These are phyloP conservation scores for Kwoniella dejecticola DNA, from an alignment of 768 basidiomycete genomes.

Conservation along the genomic window DNA sequence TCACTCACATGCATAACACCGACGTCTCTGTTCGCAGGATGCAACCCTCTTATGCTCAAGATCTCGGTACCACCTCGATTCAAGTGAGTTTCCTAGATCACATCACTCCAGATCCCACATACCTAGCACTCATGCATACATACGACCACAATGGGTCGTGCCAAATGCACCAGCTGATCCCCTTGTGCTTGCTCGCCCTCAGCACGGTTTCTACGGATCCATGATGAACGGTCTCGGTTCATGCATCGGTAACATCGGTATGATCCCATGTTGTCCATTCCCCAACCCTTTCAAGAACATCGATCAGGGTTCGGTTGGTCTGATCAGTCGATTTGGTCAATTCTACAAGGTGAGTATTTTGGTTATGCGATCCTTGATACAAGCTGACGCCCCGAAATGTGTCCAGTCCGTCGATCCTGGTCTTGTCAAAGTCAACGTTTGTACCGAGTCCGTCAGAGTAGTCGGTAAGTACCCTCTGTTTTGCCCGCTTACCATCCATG, in stretches of 20 bases:
- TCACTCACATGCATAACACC: too few relatives aligned
- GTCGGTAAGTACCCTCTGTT: constrained; percentile 60
- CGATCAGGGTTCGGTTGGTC: constrained; percentile 53
- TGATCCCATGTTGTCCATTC: constrained; percentile 74
- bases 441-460: constrained; percentile 79
- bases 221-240: constrained; percentile 71
- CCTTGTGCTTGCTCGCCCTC: too few relatives aligned
- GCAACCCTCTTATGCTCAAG: constrained; percentile 90
- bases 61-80: constrained; percentile 71
- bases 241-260: constrained; percentile 69
- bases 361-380: background rate
- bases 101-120: too few relatives aligned
- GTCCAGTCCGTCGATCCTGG: constrained; percentile 79
- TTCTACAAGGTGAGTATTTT: constrained; percentile 69
- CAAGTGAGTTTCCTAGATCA: constrained; percentile 43
- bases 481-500: too few relatives aligned
- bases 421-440: constrained; percentile 87
- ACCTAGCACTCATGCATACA: too few relatives aligned
- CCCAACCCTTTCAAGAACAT: constrained; percentile 63
- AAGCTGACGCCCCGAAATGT: constrained; percentile 3
- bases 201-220: constrained; percentile 83
- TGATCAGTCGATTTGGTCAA: constrained; percentile 89
- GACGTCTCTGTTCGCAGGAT: constrained; percentile 35
- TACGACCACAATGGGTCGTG: too few relatives aligned
- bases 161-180: too few relatives aligned